phyloP scores from a whole-genome alignment of 176 grass and related monocot genomes.

The Aegilops bicornis region DNA sequence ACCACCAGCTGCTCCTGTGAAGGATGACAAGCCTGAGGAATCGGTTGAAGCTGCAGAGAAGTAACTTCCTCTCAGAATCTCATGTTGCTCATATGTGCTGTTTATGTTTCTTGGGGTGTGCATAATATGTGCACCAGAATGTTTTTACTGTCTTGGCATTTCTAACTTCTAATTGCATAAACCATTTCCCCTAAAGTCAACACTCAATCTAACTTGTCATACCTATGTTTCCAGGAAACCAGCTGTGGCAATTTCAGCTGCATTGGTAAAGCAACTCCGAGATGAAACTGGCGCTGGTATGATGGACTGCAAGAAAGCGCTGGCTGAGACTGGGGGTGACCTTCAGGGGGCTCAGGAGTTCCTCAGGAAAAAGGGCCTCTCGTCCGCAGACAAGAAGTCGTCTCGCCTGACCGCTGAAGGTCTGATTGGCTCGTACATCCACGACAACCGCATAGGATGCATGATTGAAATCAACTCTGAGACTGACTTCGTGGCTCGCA shows the following conservation, averaged over 20 bases:
- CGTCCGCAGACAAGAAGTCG: constrained; percentile 94
- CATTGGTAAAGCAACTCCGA: constrained; percentile 93
- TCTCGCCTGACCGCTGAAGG: constrained; percentile 90
- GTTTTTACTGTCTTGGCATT: constrained; percentile 16
- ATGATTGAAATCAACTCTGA: constrained; percentile 95
- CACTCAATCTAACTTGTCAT: constrained; percentile 22
- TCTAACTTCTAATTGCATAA: constrained; percentile 15
- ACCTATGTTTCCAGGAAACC: constrained; percentile 58
- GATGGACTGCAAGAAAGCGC: constrained; percentile 99
- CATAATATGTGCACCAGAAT: constrained; percentile 1
- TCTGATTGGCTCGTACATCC: constrained; percentile 88
- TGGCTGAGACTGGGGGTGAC: constrained; percentile 74
- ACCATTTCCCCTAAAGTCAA: not conserved
- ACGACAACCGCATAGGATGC: constrained; percentile 85
- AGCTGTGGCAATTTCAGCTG: constrained; percentile 65
- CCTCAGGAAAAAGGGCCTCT: constrained; percentile 97
- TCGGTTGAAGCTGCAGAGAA: constrained; percentile 58
- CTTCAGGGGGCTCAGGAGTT: constrained; percentile 84
- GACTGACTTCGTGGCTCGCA: constrained; percentile 91
- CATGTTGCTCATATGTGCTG: not conserved
- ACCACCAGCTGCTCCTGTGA: constrained; percentile 25
- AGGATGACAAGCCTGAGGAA: constrained; percentile 64
- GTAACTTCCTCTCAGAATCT: constrained; percentile 47
- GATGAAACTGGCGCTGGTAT: constrained; percentile 97
- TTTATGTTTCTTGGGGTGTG: not conserved